Percentiles rank a stretch among this genome's conserved stretches.
Evolutionary conservation across 73 alveolate genomes (phyloP).

Genomic region (Tetrahymena borealis): DNA sequence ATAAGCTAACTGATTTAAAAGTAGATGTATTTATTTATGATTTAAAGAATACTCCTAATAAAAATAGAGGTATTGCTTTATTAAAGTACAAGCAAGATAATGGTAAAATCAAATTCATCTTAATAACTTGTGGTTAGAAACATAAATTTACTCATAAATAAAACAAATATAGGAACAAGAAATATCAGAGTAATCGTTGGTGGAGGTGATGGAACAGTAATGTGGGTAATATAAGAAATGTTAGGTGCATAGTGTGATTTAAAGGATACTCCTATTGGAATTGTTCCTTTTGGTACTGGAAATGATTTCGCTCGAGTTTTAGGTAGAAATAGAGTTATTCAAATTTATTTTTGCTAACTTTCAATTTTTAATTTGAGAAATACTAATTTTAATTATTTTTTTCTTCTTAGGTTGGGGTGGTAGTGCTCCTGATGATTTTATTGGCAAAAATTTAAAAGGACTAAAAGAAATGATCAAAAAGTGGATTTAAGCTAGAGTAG

Average conservation of each 20-base stretch:
- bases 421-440: constrained; percentile 5
- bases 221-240: constrained; percentile 59
- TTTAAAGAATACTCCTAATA: not conserved
- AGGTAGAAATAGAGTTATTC: constrained; percentile 53
- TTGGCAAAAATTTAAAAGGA: constrained; percentile 25
- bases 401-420: constrained; percentile 29
- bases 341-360: constrained; percentile 5
- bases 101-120: no score
- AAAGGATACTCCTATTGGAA: constrained; percentile 31
- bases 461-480: constrained; percentile 9
- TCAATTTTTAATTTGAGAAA: not conserved
- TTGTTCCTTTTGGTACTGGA: constrained; percentile 80
- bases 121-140: no score
- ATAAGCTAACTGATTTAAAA: not conserved
- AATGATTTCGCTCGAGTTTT: constrained; percentile 57
- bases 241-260: constrained; percentile 22
- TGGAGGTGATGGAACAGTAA: constrained; percentile 85
- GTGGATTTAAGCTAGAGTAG: constrained; percentile 50
- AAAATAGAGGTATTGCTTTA: not conserved
- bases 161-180: not conserved
- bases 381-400: not conserved
- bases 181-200: constrained; percentile 42
- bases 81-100: not conserved
- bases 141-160: not conserved
- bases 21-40: not conserved